Evolutionary conservation across 305 asterid genomes (phyloP).

Genomic region (Withania somnifera): DNA sequence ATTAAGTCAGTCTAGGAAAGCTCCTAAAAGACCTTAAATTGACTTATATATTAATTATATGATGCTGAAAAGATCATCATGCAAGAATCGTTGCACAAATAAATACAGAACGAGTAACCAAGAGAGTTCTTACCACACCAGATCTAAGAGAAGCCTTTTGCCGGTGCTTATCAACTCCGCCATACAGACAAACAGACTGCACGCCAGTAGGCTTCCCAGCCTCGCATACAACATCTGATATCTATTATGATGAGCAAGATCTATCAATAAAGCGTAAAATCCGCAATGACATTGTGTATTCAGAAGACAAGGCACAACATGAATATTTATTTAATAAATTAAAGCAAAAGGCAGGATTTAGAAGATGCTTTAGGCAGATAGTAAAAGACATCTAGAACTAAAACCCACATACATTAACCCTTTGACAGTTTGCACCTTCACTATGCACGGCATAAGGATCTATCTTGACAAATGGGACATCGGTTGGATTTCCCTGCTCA

Average conservation of each 20-base stretch:
- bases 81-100: background rate
- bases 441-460: background rate
- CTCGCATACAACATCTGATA: conserved; percentile 75
- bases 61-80: background rate
- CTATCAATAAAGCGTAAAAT: background rate
- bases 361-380: background rate
- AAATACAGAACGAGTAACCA: background rate
- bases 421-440: background rate
- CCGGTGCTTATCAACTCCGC: conserved; percentile 86
- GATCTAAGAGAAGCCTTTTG: conserved; percentile 80
- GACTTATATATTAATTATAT: background rate
- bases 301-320: background rate
- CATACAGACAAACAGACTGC: conserved; percentile 72
- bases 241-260: conserved; percentile 25
- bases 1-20: background rate
- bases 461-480: background rate
- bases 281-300: background rate
- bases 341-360: background rate
- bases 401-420: background rate
- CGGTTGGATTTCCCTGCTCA: background rate
- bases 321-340: background rate
- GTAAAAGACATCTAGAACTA: background rate
- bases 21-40: background rate
- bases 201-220: conserved; percentile 87
- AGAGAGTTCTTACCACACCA: conserved; percentile 60